Base-by-base conservation (phyloP, 2,329 filamentous ascomycete species). In the Scleromitrula shiraiana region DNA sequence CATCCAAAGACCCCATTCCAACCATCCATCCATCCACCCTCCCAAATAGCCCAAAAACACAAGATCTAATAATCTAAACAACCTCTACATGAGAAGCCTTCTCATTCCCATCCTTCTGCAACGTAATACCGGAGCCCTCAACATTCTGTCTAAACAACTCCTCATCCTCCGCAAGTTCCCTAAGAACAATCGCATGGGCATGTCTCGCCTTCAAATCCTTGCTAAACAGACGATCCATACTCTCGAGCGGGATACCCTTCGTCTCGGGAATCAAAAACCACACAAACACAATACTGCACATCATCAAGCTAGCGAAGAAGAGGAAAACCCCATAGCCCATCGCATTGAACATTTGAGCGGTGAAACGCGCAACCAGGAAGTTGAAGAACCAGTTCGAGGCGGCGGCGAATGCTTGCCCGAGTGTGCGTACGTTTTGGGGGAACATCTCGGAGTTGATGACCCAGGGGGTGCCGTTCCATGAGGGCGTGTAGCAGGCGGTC, bases 401-500 rank as follows among this genome's bases (percentile, higher is more conserved):
- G 0, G 83, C 78, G 0, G 85, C 85, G 30, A 75, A 83, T 8
- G 85, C 83, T 61, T 88, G 84, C 1, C 83, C 84, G 0, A 89
- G 72, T 0, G 80, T 78, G 44, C 82, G 74, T 14, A 80, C 78
- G 65, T 82, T 83, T 54, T 80, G 76, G 50, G 57, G 56, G 37
- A 59, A 61, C 41, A 61, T 61, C 14, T 61, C 59, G 1, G 58
- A 52, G 37, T 53, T 53, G 45, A 59, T 58, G 35, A 61, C 56
- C 59, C 59, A 60, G 7, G 56, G 55, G 1, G 59, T 58, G 8
- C 58, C 58, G 30, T 60, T 60, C 58, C 58, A 61, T 10, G 59
- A 57, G 9, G 60, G 45, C 3, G 56, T 59, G 53, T 60, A 61
- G 14, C 45, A 59, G n/a, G 56, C 52, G 0, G 83, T 85, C 78